Conservation (phyloP, 1,284 basidiomycete species). For the Cutaneotrichosporon sp. region DNA sequence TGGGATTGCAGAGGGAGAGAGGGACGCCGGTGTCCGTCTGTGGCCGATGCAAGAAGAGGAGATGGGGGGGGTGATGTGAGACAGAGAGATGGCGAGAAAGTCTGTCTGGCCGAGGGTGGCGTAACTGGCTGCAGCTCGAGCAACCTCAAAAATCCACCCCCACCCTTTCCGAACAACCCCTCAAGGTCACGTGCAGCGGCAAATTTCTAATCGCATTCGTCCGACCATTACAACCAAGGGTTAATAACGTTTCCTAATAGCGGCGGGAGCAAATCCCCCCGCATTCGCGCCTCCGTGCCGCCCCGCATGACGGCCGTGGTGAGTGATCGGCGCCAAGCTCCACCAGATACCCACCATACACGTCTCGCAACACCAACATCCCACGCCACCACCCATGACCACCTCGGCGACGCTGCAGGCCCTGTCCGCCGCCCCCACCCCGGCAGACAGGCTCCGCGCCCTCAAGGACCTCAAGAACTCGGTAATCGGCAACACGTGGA, state of each 20-base stretch:
- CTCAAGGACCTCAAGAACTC: conserved; percentile 53
- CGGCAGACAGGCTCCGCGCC: conserved; percentile 28
- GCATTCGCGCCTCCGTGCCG: background rate
- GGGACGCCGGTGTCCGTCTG: background rate
- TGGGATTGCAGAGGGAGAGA: background rate
- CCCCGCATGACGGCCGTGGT: background rate
- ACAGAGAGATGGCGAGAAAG: background rate
- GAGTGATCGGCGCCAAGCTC: background rate
- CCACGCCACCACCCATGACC: conserved; percentile 13
- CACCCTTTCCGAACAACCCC: background rate
- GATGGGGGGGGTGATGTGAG: background rate
- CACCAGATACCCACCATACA: background rate
- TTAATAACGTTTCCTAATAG: background rate
- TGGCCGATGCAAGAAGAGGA: background rate
- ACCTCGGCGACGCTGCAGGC: conserved; percentile 18
- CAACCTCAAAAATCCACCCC: conserved; percentile 6
- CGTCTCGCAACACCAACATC: background rate
- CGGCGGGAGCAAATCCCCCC: background rate
- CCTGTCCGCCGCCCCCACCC: conserved; percentile 12
- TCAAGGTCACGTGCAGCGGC: background rate
- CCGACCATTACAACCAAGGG: background rate
- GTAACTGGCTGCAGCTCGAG: background rate
- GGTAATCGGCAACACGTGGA: conserved; percentile 53
- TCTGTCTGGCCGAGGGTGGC: background rate
- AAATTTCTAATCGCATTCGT: conserved; percentile 2